These are phyloP conservation scores for Metschnikowia gruessii DNA, from an alignment of 805 yeast species.

Conservation along the genomic window DNA sequence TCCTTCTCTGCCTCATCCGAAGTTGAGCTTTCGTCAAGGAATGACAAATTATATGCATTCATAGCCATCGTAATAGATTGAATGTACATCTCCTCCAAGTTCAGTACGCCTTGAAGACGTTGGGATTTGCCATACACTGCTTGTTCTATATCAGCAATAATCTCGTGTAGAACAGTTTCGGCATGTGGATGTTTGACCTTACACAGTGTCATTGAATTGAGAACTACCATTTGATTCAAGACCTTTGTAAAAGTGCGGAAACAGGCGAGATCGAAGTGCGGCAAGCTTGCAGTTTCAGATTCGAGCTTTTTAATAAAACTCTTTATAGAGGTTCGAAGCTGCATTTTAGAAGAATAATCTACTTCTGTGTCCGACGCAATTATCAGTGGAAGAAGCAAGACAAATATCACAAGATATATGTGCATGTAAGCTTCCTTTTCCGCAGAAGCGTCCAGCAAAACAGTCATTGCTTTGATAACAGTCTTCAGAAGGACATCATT, in stretches of 20 bases:
- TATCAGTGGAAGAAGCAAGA: slow-evolving; percentile 32
- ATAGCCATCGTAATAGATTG: neutral
- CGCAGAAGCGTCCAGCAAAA: neutral
- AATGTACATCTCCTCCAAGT: neutral
- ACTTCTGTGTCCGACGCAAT: slow-evolving; percentile 14
- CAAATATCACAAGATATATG: slow-evolving; percentile 28
- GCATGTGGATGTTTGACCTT: neutral
- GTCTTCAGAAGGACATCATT: neutral
- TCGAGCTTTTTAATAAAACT: neutral
- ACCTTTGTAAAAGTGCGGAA: neutral
- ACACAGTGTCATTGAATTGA: slow-evolving; percentile 2
- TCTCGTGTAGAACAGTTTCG: neutral
- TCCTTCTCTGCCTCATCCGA: too few species aligned
- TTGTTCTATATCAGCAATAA: neutral
- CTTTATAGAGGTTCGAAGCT: neutral
- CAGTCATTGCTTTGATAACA: neutral
- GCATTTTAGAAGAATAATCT: neutral
- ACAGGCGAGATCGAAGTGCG: neutral
- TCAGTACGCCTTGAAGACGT: neutral
- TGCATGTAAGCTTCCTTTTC: slow-evolving; percentile 21
- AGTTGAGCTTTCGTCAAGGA: neutral
- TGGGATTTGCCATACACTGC: neutral
- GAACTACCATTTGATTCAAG: slow-evolving; percentile 2
- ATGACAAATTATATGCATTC: slow-evolving; percentile 2
- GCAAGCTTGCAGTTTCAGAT: neutral